Conservation (phyloP, 1,139 yeast genomes). For the Suhomyces kunorum region DNA sequence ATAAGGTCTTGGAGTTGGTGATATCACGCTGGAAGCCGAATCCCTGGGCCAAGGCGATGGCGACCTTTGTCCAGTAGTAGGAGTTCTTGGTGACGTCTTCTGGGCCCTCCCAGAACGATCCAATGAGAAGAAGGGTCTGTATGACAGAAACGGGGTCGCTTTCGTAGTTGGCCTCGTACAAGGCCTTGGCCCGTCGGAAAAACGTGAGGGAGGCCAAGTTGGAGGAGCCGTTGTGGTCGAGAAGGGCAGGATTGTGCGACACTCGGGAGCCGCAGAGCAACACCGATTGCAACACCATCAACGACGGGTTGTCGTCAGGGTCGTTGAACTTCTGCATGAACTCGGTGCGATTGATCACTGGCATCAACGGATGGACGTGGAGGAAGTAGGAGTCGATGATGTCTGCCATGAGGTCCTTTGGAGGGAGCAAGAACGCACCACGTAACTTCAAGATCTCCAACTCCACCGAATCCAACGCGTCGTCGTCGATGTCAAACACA, state of each 20-base stretch:
- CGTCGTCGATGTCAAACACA: slow-evolving; percentile 39
- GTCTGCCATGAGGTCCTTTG: slow-evolving; percentile 59
- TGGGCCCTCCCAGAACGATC: slow-evolving; percentile 78
- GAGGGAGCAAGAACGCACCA: slow-evolving; percentile 74
- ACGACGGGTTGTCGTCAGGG: slow-evolving; percentile 64
- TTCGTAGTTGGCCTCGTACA: slow-evolving; percentile 74
- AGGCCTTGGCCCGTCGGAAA: slow-evolving; percentile 74
- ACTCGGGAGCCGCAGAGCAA: slow-evolving; percentile 70
- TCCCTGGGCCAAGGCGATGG: slow-evolving; percentile 74
- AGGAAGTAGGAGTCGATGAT: slow-evolving; percentile 65
- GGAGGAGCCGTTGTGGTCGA: slow-evolving; percentile 58
- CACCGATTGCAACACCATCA: slow-evolving; percentile 68
- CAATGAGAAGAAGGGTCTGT: slow-evolving; percentile 64
- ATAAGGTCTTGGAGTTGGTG: slow-evolving; percentile 32
- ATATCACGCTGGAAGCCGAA: slow-evolving; percentile 71
- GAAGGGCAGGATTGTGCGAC: slow-evolving; percentile 55
- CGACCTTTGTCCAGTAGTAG: slow-evolving; percentile 77
- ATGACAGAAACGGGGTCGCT: slow-evolving; percentile 66
- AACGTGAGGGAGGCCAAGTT: slow-evolving; percentile 64
- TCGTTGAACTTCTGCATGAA: slow-evolving; percentile 61
- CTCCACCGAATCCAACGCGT: slow-evolving; percentile 61
- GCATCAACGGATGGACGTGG: slow-evolving; percentile 69
- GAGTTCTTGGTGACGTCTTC: slow-evolving; percentile 75
- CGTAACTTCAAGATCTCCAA: slow-evolving; percentile 64
- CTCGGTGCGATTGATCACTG: slow-evolving; percentile 64